Evolutionary conservation across 2,329 filamentous ascomycete genomes (phyloP), one percentile per base, ranked within the genome.

Genomic region (Phaeomoniella chlamydospora): DNA sequence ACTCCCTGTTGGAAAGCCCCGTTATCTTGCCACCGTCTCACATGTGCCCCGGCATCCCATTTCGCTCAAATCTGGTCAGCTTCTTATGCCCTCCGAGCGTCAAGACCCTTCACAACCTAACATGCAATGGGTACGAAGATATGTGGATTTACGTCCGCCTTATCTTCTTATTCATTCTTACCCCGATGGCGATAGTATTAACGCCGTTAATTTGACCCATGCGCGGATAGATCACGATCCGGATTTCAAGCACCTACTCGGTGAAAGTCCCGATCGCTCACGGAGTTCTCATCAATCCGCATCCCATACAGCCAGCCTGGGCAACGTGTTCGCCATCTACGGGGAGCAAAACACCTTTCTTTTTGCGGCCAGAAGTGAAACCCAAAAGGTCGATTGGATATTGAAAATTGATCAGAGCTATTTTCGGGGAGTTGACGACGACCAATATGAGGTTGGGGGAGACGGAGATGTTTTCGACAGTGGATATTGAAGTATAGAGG

Each of bases 371-470:
- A 71, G 86, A 39, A 88, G 77, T 49, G 88, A 94, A 62, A 72
- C 78, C 34, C 87, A 94, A 57, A 94, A 94, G 66, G 79, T 87
- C 47, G 90, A 96, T 55, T 98, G 90, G 90, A 94, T 98, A 47
- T 72, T 92, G 57, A 80, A 81, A 50, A 85, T 98, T 47, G 90
- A 98, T 58, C 81, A 94, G 64, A 83, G 79, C 45, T 77, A 71
- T 54, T 74, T 75, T 48, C 53, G 46, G 31, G 38, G 29, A 34
- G 38, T 36, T 26, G 35, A 31, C 4, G 11, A 13, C 4, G 32
- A 18, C 6, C n/a, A 6, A 26, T 26, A 26, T 26, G n/a, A 26
- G 6, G n/a, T 9, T n/a, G 22, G n/a, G 22, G 22, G n/a, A 26
- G 22, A 26, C n/a, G 22, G 22, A 9, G 22, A 26, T 26, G 22